A percentile compares a stretch with the other conserved stretches of the same genome.
phyloP scores from a whole-genome alignment of 2,329 filamentous ascomycete genomes.

The Trichoderma polysporum region DNA sequence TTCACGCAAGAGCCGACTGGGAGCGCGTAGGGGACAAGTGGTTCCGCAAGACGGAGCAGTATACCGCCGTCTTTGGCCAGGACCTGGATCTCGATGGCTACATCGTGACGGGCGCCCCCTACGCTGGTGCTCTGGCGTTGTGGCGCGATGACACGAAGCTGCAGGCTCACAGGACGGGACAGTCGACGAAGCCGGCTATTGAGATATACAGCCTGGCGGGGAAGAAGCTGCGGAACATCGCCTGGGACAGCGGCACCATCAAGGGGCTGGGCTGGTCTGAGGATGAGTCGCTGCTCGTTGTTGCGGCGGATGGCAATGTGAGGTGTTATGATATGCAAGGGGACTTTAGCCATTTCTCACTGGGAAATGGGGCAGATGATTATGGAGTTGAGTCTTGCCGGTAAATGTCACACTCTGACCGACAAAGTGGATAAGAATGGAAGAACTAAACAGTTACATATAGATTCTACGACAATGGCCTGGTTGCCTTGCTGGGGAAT shows the following conservation, averaged over 20 bases:
- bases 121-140: constrained; percentile 90
- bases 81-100: constrained; percentile 95
- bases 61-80: constrained; percentile 88
- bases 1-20: constrained; percentile 82
- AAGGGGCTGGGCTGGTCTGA: constrained; percentile 94
- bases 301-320: constrained; percentile 86
- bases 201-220: constrained; percentile 94
- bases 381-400: constrained; percentile 83
- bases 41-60: constrained; percentile 92
- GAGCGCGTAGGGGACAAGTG: constrained; percentile 89
- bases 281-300: constrained; percentile 85
- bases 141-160: constrained; percentile 87
- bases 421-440: background rate
- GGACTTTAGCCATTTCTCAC: constrained; percentile 90
- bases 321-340: constrained; percentile 90
- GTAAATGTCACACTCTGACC: constrained; percentile 28
- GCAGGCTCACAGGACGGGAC: constrained; percentile 70
- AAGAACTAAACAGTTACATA: background rate
- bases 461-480: constrained; percentile 83
- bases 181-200: constrained; percentile 76
- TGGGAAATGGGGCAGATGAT: constrained; percentile 87
- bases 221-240: constrained; percentile 79
- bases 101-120: constrained; percentile 85
- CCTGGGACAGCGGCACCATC: constrained; percentile 88
- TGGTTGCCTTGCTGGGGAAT: constrained; percentile 87